A percentile compares a stretch with the other conserved stretches of the same genome.
Evolutionary conservation across 2,329 filamentous ascomycete species (phyloP).

Genomic region (Alternaria infectoria): DNA sequence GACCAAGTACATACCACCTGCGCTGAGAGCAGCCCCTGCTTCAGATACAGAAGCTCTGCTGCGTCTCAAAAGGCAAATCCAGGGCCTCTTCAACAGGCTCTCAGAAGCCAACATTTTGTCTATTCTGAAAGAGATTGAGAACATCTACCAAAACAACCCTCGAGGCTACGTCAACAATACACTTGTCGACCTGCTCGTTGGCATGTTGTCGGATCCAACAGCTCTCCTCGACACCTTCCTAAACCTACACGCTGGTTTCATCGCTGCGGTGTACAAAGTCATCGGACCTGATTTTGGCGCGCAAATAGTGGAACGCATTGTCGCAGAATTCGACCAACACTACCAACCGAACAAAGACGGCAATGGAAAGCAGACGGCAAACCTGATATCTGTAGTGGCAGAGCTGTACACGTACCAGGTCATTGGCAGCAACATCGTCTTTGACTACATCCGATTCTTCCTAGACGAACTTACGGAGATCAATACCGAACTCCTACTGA

Average conservation of each 20-base stretch:
- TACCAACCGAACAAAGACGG: conserved; percentile 57
- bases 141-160: conserved; percentile 81
- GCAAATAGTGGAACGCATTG: conserved; percentile 78
- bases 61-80: conserved; percentile 77
- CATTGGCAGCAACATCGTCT: conserved; percentile 80
- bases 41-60: conserved; percentile 71
- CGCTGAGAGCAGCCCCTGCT: conserved; percentile 69
- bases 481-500: conserved; percentile 86
- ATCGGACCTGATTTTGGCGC: conserved; percentile 90
- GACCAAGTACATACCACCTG: conserved; percentile 88
- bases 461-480: conserved; percentile 77
- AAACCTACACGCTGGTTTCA: conserved; percentile 87
- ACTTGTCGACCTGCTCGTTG: conserved; percentile 77
- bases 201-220: conserved; percentile 79
- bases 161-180: conserved; percentile 87
- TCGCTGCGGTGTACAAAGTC: conserved; percentile 84
- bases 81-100: conserved; percentile 89
- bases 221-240: conserved; percentile 86
- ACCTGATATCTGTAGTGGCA: conserved; percentile 81
- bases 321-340: conserved; percentile 74
- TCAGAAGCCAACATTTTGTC: conserved; percentile 89
- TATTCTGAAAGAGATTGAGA: conserved; percentile 81
- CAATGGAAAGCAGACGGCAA: conserved; percentile 66
- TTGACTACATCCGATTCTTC: conserved; percentile 86
- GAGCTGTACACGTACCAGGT: conserved; percentile 94